Base-by-base conservation (phyloP, 2,329 filamentous ascomycete species). In the Iodosphaeria phyllophila region DNA sequence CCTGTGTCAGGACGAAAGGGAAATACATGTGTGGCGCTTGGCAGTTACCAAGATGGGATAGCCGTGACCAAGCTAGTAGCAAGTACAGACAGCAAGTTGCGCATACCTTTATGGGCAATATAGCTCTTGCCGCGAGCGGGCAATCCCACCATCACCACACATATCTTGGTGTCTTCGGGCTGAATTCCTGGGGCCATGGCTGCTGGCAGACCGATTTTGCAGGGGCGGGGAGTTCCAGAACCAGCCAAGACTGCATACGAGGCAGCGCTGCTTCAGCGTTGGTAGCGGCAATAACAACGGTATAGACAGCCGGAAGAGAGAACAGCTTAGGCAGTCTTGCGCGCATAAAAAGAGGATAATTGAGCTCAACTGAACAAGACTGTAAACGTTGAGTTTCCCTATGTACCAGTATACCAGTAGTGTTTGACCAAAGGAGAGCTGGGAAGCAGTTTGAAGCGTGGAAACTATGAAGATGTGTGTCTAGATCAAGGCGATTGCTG, bases 141-240 rank as follows among this genome's bases (percentile, higher is more conserved):
- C 46, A 98, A 63, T 37, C 89, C 89, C 31, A 98, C 89, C 89
- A 98, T 95, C 41, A 98, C 83, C 35, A 98, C 84, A 51, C 86
- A 95, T 57, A 98, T 91, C 50, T 79, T 80, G 32, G 80, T 86
- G 52, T 93, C 83, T 60, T 95, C 86, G 41, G 78, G 79, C 79
- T 92, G 76, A 35, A 84, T 65, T 43, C 74, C 76, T 10, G 38
- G 40, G 33, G 41, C 40, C 43, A 46, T 46, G 26, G 13, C 40
- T 40, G 37, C 40, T 32, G 29, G 28, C 30, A 31, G 19, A 13
- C n/a, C n/a, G n/a, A n/a, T 38, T 32, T 30, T 34, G 26, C 28
- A 33, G 30, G 23, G 16, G 23, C 21, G 13, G 28, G 24, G 20
- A 18, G 23, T 9, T 27, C 18, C 22, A 13, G 22, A 24, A 15